A percentile compares a stretch with the other conserved stretches of the same genome.
Evolutionary conservation across 441 rosid species (phyloP).

Genomic region (Adansonia grandidieri): DNA sequence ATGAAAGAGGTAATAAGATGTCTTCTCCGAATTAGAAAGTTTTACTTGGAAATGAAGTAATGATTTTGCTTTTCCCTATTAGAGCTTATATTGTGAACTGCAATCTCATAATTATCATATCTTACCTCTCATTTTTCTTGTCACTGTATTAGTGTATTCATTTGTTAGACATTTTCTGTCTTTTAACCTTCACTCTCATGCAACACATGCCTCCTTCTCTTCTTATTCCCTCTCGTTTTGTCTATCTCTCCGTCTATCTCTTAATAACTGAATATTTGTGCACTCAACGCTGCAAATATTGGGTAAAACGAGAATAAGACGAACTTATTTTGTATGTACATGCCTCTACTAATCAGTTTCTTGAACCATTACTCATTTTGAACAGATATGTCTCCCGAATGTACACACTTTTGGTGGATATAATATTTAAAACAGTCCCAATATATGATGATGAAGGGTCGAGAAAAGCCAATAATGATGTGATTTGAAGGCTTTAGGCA

Average conservation of each 20-base stretch:
- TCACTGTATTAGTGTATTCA: neutral
- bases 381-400: slow-evolving; percentile 69
- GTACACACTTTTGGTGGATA: slow-evolving; percentile 63
- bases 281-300: neutral
- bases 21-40: neutral
- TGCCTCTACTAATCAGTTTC: slow-evolving; percentile 18
- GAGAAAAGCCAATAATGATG: slow-evolving; percentile 81
- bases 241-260: neutral
- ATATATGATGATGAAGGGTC: slow-evolving; percentile 79
- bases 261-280: neutral
- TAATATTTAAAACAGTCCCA: slow-evolving; percentile 68
- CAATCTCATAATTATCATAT: neutral
- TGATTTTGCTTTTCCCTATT: neutral
- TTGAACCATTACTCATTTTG: slow-evolving; percentile 19
- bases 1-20: neutral
- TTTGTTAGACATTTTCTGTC: neutral
- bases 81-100: neutral
- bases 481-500: slow-evolving; percentile 61
- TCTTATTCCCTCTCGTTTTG: neutral
- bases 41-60: neutral
- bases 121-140: neutral
- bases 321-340: neutral
- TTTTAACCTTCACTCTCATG: neutral
- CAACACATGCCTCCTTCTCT: neutral
- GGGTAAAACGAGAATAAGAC: neutral